Evolutionary conservation across 768 basidiomycete genomes (phyloP), one percentile per base, ranked within the genome.

Genomic region (Russula ochroleuca): DNA sequence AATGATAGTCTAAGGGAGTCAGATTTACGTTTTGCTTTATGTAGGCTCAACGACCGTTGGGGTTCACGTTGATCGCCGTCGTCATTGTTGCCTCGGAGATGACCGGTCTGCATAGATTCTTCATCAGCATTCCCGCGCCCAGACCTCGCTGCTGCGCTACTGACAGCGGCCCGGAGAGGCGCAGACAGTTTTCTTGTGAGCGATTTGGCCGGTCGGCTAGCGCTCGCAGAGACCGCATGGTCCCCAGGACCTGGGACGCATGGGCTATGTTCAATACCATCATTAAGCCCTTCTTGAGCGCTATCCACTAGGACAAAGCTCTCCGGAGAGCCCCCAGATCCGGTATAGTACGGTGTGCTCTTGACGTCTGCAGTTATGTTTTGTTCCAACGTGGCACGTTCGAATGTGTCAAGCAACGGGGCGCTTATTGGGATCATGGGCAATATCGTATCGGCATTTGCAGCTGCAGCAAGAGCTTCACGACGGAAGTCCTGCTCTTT

Each of bases 151-250:
- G 45, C 52, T 2, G 35, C 25, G 8, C 47, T 37, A 40, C 41
- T 51, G 40, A 61, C 48, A 17, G 53, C n/a, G 9, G 59, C 48
- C 19, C 17, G 25, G 25, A 68, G 45, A 47, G 45, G 61, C 17
- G 58, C 50, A 4, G 67, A 68, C 10, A 67, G 47, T 31, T 68
- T 68, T n/a, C 67, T 67, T 47, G 65, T 56, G 13, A 68, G 65
- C 5, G 62, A 60, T 19, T 50, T 61, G 54, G 56, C 43, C 14
- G 54, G 49, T 48, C 49, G 55, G 37, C 25, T 8, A 17, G 65
- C 31, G 35, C 11, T 43, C 15, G 9, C 17, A 6, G 56, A 5
- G n/a, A 21, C 14, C 19, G n/a, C 47, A 25, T 28, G 50, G 38
- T 25, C 37, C 14, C n/a, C 62, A 23, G 51, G 31, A 37, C 31